These are phyloP conservation scores for Cerrena zonata DNA, from an alignment of 1,284 basidiomycete genomes.

Conservation along the genomic window DNA sequence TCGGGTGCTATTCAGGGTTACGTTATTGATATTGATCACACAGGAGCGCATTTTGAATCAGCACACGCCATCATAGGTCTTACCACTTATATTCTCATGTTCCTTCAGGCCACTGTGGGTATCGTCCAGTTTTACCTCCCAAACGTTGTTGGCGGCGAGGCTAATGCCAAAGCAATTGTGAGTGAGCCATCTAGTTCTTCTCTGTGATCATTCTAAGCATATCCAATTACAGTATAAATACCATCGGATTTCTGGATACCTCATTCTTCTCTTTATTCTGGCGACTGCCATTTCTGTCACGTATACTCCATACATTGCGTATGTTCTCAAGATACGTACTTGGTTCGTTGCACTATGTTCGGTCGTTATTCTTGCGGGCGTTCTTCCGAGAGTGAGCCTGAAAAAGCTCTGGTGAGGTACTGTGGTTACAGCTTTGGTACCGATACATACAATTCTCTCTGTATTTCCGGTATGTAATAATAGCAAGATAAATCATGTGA, in stretches of 20 bases:
- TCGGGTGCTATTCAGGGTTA: background rate
- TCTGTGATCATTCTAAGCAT: background rate
- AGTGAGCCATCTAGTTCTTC: background rate
- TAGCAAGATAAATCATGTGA: too few species aligned
- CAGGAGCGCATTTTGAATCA: constrained; percentile 4
- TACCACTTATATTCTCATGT: constrained; percentile 7
- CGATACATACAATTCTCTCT: background rate
- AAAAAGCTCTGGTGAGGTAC: background rate
- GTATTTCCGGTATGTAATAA: too few species aligned
- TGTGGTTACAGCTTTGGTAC: background rate
- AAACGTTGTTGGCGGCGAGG: constrained; percentile 3
- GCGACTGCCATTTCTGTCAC: constrained; percentile 8
- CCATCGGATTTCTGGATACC: constrained; percentile 7
- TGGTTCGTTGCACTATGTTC: constrained; percentile 5
- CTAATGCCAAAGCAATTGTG: constrained; percentile 6
- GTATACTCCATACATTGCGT: constrained; percentile 1
- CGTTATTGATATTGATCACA: background rate
- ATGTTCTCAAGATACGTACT: constrained; percentile 3
- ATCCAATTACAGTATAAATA: constrained; percentile 6
- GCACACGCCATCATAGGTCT: constrained; percentile 6
- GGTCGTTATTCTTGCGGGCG: constrained; percentile 3
- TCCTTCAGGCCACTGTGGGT: constrained; percentile 6
- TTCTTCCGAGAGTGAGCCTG: constrained; percentile 3
- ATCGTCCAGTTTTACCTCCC: constrained; percentile 10
- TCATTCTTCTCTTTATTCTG: constrained; percentile 8